Evolutionary conservation across 176 grass and related monocot genomes (phyloP).

Genomic region (Carex kokanica): DNA sequence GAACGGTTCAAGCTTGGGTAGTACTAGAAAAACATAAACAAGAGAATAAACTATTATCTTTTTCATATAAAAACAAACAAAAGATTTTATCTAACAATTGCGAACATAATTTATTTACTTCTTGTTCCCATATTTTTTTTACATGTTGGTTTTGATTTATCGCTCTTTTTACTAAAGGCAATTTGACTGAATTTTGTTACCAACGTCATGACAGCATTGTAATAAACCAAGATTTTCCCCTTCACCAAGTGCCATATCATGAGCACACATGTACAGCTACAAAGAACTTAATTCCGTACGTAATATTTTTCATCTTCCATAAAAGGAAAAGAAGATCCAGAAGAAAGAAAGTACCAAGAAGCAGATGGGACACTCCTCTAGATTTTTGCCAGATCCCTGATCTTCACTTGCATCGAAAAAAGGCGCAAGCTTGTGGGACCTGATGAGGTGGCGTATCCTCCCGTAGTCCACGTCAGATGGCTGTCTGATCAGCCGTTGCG

Average conservation of each 20-base stretch:
- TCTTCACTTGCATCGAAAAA: conserved; percentile 70
- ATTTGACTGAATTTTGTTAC: background rate
- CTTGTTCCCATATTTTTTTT: background rate
- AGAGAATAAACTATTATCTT: background rate
- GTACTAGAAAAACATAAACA: conserved; percentile 30
- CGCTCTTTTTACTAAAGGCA: background rate
- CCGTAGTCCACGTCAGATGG: conserved; percentile 53
- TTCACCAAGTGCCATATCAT: too few species aligned
- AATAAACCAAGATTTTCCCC: too few species aligned
- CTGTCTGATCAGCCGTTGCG: conserved; percentile 46
- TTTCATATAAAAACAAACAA: background rate
- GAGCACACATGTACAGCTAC: too few species aligned
- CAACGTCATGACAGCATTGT: too few species aligned
- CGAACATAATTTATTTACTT: background rate
- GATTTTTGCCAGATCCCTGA: background rate
- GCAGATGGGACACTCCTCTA: conserved; percentile 78
- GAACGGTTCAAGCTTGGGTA: conserved; percentile 69
- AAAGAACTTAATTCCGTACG: background rate
- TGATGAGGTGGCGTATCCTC: conserved; percentile 60
- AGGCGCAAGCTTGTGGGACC: conserved; percentile 45
- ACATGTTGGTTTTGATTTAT: background rate
- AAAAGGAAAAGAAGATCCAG: background rate
- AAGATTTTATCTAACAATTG: background rate
- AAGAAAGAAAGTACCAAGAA: conserved; percentile 42
- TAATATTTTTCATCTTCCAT: background rate